These are phyloP conservation scores for Blepharisma japonicum DNA, from an alignment of 73 alveolate species.

Conservation along the genomic window DNA sequence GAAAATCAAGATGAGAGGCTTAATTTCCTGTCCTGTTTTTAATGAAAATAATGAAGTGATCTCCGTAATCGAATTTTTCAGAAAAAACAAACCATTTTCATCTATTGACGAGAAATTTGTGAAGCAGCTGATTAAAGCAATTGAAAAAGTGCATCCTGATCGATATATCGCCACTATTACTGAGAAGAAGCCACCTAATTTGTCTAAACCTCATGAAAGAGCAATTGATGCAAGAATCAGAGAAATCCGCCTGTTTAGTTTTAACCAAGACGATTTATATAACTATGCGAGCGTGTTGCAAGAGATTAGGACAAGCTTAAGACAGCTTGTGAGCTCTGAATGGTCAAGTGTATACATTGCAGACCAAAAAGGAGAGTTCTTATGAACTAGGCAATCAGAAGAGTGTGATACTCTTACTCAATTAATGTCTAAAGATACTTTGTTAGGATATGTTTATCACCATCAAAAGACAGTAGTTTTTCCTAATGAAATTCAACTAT, in stretches of 20 bases:
- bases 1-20: not conserved
- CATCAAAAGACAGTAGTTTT: not conserved
- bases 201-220: not conserved
- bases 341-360: not conserved
- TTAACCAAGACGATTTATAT: not conserved
- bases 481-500: slow-evolving; percentile 3
- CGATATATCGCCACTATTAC: not conserved
- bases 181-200: not conserved
- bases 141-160: not conserved
- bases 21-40: slow-evolving; percentile 8
- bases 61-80: not conserved
- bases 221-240: not conserved
- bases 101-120: slow-evolving; percentile 16
- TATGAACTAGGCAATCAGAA: slow-evolving; percentile 17
- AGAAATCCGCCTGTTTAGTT: not conserved
- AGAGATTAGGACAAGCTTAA: not conserved
- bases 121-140: not conserved
- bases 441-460: slow-evolving; percentile 14
- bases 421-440: not conserved
- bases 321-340: not conserved
- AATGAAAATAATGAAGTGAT: not conserved
- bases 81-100: slow-evolving; percentile 1
- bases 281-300: not conserved
- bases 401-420: slow-evolving; percentile 16
- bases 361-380: not conserved